These are phyloP conservation scores for Fusarium secorum DNA, from an alignment of 2,329 filamentous ascomycete genomes.

Conservation along the genomic window DNA sequence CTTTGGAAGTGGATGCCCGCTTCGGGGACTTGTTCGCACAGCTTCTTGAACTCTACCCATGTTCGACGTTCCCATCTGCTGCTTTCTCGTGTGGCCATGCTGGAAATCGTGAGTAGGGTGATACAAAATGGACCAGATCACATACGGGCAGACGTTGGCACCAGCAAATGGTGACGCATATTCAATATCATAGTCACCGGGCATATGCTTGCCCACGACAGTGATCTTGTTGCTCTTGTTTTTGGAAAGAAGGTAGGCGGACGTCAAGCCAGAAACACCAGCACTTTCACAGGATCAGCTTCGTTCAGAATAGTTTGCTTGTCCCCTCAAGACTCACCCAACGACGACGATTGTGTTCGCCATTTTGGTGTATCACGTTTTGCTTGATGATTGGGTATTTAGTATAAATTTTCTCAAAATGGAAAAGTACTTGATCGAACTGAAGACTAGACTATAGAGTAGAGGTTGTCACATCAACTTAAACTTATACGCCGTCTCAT, in stretches of 20 bases:
- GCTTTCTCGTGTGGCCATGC: constrained; percentile 54
- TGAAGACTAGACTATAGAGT: not conserved
- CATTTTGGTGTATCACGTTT: constrained; percentile 32
- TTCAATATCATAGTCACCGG: constrained; percentile 89
- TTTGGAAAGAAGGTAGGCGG: constrained; percentile 58
- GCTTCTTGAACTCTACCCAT: constrained; percentile 67
- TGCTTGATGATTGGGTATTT: not conserved
- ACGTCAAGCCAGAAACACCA: constrained; percentile 61
- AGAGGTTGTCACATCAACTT: constrained; percentile 16
- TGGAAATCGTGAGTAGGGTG: constrained; percentile 33
- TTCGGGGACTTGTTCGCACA: constrained; percentile 73
- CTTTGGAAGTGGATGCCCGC: constrained; percentile 83
- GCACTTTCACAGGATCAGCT: constrained; percentile 45
- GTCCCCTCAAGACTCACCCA: constrained; percentile 40
- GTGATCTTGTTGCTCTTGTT: constrained; percentile 63
- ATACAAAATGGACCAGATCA: constrained; percentile 15
- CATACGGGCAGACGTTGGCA: constrained; percentile 79
- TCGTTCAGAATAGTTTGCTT: not conserved
- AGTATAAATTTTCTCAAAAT: not conserved
- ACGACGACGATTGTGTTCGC: constrained; percentile 46
- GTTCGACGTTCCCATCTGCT: constrained; percentile 69
- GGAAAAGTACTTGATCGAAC: not conserved
- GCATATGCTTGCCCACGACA: constrained; percentile 87
- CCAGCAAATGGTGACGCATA: constrained; percentile 92
- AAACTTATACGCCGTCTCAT: constrained; percentile 9